A percentile compares a stretch with the other conserved stretches of the same genome.
Conservation (phyloP, 148 eudicot genomes). For the Cornus kousa region DNA sequence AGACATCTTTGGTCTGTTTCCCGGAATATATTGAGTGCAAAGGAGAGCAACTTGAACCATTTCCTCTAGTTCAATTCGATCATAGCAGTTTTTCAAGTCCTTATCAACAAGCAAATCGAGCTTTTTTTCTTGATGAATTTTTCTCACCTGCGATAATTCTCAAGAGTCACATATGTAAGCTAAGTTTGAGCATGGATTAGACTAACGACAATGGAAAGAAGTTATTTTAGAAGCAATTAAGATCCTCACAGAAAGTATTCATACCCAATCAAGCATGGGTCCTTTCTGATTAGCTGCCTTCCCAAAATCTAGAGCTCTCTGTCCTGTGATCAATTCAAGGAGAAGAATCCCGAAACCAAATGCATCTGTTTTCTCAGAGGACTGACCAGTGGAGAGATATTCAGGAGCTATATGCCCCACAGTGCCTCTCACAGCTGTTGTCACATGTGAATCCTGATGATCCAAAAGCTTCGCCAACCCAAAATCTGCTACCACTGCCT, state of each 20-base stretch:
- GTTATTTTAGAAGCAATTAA: neutral
- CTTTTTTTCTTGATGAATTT: conserved; percentile 64
- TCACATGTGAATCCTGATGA: conserved; percentile 61
- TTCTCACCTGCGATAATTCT: conserved; percentile 46
- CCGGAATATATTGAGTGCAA: conserved; percentile 64
- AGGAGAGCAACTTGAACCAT: conserved; percentile 64
- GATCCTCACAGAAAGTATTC: conserved; percentile 3
- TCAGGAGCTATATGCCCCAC: conserved; percentile 79
- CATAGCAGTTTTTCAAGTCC: conserved; percentile 52
- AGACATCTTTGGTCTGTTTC: conserved; percentile 68
- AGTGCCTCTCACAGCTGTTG: conserved; percentile 73
- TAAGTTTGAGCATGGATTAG: neutral
- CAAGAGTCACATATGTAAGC: too few relatives aligned
- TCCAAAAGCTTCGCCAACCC: conserved; percentile 77
- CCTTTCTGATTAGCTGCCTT: conserved; percentile 79
- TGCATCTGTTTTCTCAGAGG: conserved; percentile 71
- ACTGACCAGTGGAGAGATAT: conserved; percentile 69
- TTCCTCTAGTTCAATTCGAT: conserved; percentile 59
- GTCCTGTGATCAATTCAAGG: conserved; percentile 73
- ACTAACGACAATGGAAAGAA: neutral
- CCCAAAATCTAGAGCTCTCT: conserved; percentile 74
- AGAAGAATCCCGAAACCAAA: conserved; percentile 79
- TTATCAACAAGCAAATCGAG: conserved; percentile 58
- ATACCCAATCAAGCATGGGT: conserved; percentile 76
- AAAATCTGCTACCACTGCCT: conserved; percentile 75